Base-by-base conservation (phyloP, 371 early-diverging fungal species). In the Thermomucor indicae-seudaticae region DNA sequence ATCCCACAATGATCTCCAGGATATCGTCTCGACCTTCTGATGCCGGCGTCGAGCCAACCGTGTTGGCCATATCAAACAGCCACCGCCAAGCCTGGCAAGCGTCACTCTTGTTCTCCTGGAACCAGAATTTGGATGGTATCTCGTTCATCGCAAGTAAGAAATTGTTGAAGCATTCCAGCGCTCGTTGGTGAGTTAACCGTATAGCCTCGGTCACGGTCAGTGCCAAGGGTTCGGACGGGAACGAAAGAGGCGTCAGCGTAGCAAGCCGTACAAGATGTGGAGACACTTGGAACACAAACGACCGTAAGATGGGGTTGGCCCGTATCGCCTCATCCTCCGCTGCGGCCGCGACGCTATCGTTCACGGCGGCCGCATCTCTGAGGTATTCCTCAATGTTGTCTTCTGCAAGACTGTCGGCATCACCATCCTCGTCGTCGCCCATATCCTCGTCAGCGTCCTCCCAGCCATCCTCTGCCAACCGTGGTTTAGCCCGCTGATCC, bases 91-190 rank as follows among this genome's bases (percentile, higher is more conserved):
- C 77, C 20, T 71, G 70, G 41, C 60, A 60, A n/a, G 82, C 84
- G 51, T 80, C 79, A 0, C 58, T 42, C 17, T 48, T 55, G 22
- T 80, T 75, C 47, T 79, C 65, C 48, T 72, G 77, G 57, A 86
- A 86, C 88, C 88, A 88, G 47, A 76, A 70, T 32, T 75, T 78
- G 40, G 78, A 72, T 1, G 85, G 79, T 6, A 81, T 68, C 37
- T 88, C 89, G 20, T 80, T 75, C 78, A 87, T 83, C 0, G 78
- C 72, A 49, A 88, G 64, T 51, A 88, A 71, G 51, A 87, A 84
- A 63, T 90, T 90, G 71, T 88, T 90, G 48, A 90, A 58, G 40
- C 86, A 88, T 41, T 84, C 85, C 30, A 88, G 60, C 1, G 90
- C 81, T 35, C 90, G 82, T 42, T 84, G 74, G 60, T 88, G 84